Conservation (phyloP, 1,139 yeast genomes). For the Geotrichum fermentans region DNA sequence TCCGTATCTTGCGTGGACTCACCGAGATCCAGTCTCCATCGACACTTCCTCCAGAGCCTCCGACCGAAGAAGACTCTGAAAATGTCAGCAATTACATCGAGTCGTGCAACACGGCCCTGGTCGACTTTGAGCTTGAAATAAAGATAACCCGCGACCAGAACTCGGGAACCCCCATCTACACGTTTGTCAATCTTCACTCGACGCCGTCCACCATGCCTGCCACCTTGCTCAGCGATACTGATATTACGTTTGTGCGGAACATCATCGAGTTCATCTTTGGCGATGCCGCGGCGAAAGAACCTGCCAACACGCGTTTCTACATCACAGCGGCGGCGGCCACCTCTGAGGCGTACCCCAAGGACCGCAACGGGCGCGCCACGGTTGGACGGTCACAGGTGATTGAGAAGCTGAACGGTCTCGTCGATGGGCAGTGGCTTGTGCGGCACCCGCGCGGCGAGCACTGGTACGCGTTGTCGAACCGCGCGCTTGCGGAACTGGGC, state of each 20-base stretch:
- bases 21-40: not conserved
- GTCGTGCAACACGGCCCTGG: slow-evolving; percentile 7
- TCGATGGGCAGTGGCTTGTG: slow-evolving; percentile 12
- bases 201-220: slow-evolving; percentile 9
- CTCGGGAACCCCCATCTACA: slow-evolving; percentile 7
- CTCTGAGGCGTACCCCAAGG: slow-evolving; percentile 8
- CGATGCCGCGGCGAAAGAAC: not conserved
- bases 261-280: slow-evolving; percentile 6
- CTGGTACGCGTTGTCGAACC: slow-evolving; percentile 22
- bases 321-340: slow-evolving; percentile 8
- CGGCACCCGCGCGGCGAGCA: slow-evolving; percentile 14
- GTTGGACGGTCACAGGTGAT: slow-evolving; percentile 5
- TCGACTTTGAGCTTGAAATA: slow-evolving; percentile 14
- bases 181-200: slow-evolving; percentile 14
- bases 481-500: slow-evolving; percentile 28
- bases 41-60: not conserved
- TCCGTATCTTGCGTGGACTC: not conserved
- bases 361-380: slow-evolving; percentile 1
- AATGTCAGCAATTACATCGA: not conserved
- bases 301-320: not conserved
- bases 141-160: slow-evolving; percentile 13
- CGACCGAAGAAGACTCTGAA: not conserved
- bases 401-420: slow-evolving; percentile 11
- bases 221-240: slow-evolving; percentile 3
- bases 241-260: slow-evolving; percentile 6